A percentile compares a stretch with the other conserved stretches of the same genome.
phyloP scores from a whole-genome alignment of 1,284 basidiomycete genomes.

The Thecaphora thlaspeos region DNA sequence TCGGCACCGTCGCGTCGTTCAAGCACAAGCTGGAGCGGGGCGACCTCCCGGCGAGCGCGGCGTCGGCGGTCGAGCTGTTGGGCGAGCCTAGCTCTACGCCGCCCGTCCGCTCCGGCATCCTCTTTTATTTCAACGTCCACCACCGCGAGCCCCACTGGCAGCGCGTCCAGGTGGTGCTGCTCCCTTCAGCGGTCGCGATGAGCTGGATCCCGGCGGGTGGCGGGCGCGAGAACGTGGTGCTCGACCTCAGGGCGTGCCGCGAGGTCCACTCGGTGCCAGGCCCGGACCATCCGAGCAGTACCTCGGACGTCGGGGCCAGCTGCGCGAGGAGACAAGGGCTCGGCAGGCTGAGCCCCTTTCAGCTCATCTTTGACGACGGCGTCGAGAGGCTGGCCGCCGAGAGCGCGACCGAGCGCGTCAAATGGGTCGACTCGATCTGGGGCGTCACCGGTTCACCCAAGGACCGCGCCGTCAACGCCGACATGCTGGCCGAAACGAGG shows the following conservation, averaged over 20 bases:
- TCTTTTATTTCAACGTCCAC: slow-evolving; percentile 50
- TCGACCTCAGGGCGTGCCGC: slow-evolving; percentile 43
- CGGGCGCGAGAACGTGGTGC: slow-evolving; percentile 42
- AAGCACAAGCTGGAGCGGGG: slow-evolving; percentile 30
- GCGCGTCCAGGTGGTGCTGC: slow-evolving; percentile 39
- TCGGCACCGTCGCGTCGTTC: slow-evolving; percentile 38
- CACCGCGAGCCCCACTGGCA: slow-evolving; percentile 35
- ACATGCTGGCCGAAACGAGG: too few relatives aligned
- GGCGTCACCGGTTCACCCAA: not conserved
- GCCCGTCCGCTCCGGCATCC: slow-evolving; percentile 34
- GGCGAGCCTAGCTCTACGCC: slow-evolving; percentile 16
- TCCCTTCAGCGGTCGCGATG: slow-evolving; percentile 44
- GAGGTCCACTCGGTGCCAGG: slow-evolving; percentile 49
- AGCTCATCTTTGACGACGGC: slow-evolving; percentile 54
- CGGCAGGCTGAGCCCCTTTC: slow-evolving; percentile 37
- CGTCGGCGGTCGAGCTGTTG: slow-evolving; percentile 24
- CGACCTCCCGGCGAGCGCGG: slow-evolving; percentile 22
- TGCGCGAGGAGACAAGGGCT: slow-evolving; percentile 34
- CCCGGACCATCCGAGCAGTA: slow-evolving; percentile 39
- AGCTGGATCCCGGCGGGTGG: slow-evolving; percentile 50
- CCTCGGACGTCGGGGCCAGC: slow-evolving; percentile 32
- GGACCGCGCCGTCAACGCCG: too few relatives aligned
- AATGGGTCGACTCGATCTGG: slow-evolving; percentile 40
- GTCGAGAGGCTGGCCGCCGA: slow-evolving; percentile 46
- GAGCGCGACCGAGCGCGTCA: slow-evolving; percentile 37